phyloP scores from a whole-genome alignment of 139 green algal genomes.

The Micromonas commoda region DNA sequence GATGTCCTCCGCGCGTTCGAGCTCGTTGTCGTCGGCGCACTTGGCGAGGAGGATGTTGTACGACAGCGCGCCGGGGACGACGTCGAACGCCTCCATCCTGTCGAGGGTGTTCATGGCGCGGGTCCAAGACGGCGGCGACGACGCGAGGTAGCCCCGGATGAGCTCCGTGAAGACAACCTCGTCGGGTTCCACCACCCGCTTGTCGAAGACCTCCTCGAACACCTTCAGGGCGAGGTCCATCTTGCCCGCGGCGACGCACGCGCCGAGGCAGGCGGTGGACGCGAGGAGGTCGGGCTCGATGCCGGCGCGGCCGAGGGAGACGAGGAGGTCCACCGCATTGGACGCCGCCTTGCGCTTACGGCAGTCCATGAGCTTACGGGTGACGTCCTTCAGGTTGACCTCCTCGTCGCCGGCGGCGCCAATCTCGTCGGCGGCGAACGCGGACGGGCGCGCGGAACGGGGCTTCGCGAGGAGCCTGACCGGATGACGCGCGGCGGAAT shows the following conservation, averaged over 20 bases:
- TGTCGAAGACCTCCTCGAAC: constrained; percentile 23
- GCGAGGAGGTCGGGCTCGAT: neutral
- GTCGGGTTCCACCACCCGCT: constrained; percentile 2
- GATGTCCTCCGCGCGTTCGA: constrained; percentile 5
- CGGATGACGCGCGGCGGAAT: too few relatives aligned
- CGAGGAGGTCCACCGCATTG: constrained; percentile 9
- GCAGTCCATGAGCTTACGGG: constrained; percentile 10
- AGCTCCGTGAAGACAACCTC: constrained; percentile 9
- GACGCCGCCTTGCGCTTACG: neutral
- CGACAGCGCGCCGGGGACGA: neutral
- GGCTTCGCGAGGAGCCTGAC: too few relatives aligned
- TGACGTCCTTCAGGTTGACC: neutral
- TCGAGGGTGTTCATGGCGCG: neutral
- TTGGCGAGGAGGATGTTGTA: constrained; percentile 10
- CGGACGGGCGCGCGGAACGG: too few relatives aligned
- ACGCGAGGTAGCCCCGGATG: neutral
- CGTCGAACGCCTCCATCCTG: neutral
- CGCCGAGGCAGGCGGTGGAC: constrained; percentile 1
- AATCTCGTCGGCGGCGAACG: too few relatives aligned
- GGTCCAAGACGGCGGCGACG: neutral
- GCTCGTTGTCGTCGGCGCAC: constrained; percentile 9
- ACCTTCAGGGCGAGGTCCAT: constrained; percentile 12
- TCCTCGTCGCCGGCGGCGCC: neutral
- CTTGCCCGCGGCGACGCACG: constrained; percentile 4
- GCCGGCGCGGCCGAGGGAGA: neutral